Base-by-base conservation (phyloP, 192 early-diverging fungal species). In the Funneliformis mosseae region DNA sequence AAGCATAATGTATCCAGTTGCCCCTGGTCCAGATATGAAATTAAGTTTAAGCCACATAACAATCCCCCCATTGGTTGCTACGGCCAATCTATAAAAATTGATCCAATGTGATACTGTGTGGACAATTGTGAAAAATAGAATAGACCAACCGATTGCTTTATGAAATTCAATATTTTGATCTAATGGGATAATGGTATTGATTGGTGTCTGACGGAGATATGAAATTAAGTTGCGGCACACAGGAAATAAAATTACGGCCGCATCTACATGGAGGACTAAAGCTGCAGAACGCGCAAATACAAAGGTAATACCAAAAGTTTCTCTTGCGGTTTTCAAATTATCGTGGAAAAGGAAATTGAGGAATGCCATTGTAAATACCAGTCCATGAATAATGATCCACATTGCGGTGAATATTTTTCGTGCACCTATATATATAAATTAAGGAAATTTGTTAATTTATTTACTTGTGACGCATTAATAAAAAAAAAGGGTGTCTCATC, bases 161-260 rank as follows among this genome's bases (percentile, higher is more conserved):
- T 95, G 94, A 27, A 93, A 92, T 68, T 91, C 89, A 33, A 94
- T 86, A 84, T 92, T 90, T 83, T 93, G 87, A 80, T 95, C 93
- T 63, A 95, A 87, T 16, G 90, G 88, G 18, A 95, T 84, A 59
- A 92, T 85, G 7, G 83, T 77, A 67, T 88, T 88, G 33, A 94
- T 81, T n/a, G 92, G 87, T 4, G 89, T 89, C 45, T 85, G 85
- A 5, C 89, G 87, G 10, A 92, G 77, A 28, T 88, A 81, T 14
- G 83, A 80, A 72, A 94, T 82, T 39, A 91, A 83, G 21, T 93
- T 97, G 14, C 94, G 88, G 80, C 94, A 97, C 82, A 97, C 94
- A 28, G 95, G 93, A 72, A 97, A 86, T 43, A 96, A 86, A 69
- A 97, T 89, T 21, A 95, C 83, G 23, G 90, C 93, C 63, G 91